phyloP scores from a whole-genome alignment of 2,329 filamentous ascomycete species.

The Dactylonectria estremocensis region DNA sequence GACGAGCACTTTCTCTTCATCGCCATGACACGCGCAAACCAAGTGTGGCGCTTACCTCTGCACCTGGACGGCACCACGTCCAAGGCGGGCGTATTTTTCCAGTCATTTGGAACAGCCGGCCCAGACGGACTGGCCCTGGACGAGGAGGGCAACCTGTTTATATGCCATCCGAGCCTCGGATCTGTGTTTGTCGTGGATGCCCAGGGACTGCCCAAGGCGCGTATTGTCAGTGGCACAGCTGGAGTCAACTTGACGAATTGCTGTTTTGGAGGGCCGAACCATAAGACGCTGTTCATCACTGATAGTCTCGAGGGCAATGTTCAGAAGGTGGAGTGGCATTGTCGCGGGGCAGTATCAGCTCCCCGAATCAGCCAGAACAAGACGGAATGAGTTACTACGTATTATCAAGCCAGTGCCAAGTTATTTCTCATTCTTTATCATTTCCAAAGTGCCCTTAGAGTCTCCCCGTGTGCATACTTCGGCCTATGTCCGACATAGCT shows the following conservation, averaged over 20 bases:
- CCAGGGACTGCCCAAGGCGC: slow-evolving; percentile 55
- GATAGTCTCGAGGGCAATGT: slow-evolving; percentile 57
- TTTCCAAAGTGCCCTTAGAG: too few species aligned
- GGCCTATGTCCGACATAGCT: too few species aligned
- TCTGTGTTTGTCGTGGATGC: slow-evolving; percentile 56
- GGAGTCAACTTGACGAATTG: slow-evolving; percentile 59
- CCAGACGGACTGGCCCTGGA: slow-evolving; percentile 58
- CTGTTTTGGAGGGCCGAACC: slow-evolving; percentile 56
- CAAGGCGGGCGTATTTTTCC: slow-evolving; percentile 58
- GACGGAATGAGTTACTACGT: too few species aligned
- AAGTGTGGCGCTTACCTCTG: slow-evolving; percentile 59
- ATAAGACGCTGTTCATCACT: slow-evolving; percentile 58
- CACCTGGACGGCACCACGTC: slow-evolving; percentile 57
- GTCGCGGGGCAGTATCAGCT: slow-evolving; percentile 41
- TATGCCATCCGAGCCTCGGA: slow-evolving; percentile 55
- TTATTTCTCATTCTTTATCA: too few species aligned
- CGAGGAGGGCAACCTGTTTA: slow-evolving; percentile 56
- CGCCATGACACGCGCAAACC: slow-evolving; percentile 58
- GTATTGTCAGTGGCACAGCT: slow-evolving; percentile 51
- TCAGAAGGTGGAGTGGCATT: slow-evolving; percentile 54
- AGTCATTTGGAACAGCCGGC: slow-evolving; percentile 58
- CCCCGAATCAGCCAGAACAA: not conserved
- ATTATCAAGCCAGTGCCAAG: too few species aligned
- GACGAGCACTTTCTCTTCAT: slow-evolving; percentile 59
- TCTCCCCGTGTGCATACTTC: too few species aligned